Base-by-base conservation (phyloP, 345 rosid genomes). In the Eucalyptus brandiana region DNA sequence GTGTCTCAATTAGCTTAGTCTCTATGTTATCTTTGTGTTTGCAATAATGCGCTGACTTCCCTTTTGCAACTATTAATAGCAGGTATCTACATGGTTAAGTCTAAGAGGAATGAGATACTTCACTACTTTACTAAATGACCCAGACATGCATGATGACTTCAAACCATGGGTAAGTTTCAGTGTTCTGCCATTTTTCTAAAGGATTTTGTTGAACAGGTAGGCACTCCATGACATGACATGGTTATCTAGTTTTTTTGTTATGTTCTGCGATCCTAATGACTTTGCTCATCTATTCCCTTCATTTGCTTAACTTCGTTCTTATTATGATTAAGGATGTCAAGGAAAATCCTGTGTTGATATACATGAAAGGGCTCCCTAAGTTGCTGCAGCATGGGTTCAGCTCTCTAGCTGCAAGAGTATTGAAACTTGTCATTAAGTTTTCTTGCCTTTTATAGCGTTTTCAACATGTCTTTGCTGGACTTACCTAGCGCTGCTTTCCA, bases 331-430 rank as follows among this genome's bases (percentile, higher is more conserved):
- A 97, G 98, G 99, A 98, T 95, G 98, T 98, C 86, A 96, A 93
- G 92, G 96, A 94, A 30, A 95, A 97, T 58, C 99, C 98, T 45
- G 96, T 97, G 86, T 95, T 98, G 97, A 91, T 98, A 49, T 98
- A 96, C 93, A 98, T 97, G 99, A 97, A 98, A 93, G 99, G 98
- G 86, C 94, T 95, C 69, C 97, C 98, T 80, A 97, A 97, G 72
- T 86, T 91, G 92, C 99, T 97, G 93, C 99, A 95, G 90, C 97
- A 99, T 92, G 98, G 99, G 87, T 97, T 96, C 91, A 97, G 99
- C 90, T 93, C 99, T 7, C 92, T 96, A 86, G 99, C 99, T 26
- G 97, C 96, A 17, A 94, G 96, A 90, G 97, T 97, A 16, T 91
- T 97, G 91, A 94, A 93, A 44, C 96, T 94, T 8, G 94, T 97